Percentiles rank a stretch among this genome's conserved stretches.
These are phyloP conservation scores for Helminthosporium solani DNA, from an alignment of 2,329 filamentous ascomycete species.

Conservation along the genomic window DNA sequence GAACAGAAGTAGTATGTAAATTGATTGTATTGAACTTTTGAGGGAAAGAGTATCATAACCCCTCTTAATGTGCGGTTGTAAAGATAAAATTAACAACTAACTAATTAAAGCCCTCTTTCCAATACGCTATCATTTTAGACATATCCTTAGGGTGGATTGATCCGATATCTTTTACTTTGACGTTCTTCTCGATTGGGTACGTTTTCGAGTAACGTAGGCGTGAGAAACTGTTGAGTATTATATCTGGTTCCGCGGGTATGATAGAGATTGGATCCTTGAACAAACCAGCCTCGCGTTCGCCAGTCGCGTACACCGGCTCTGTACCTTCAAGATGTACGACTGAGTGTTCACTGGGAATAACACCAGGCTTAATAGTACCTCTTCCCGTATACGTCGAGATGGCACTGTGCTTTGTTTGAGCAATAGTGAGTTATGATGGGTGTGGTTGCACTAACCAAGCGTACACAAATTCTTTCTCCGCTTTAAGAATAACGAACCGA, in stretches of 20 bases:
- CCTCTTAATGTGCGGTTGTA: no score
- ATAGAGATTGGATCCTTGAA: slow-evolving; percentile 40
- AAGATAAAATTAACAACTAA: no score
- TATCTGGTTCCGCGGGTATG: slow-evolving; percentile 14
- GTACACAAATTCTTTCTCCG: slow-evolving; percentile 17
- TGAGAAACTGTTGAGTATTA: slow-evolving; percentile 39
- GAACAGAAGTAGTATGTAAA: no score
- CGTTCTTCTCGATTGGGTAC: slow-evolving; percentile 47
- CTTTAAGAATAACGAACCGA: slow-evolving; percentile 25
- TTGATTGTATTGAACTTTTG: no score
- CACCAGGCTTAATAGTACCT: slow-evolving; percentile 37
- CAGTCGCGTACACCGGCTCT: slow-evolving; percentile 7
- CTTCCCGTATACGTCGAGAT: slow-evolving; percentile 42
- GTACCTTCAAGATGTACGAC: slow-evolving; percentile 28
- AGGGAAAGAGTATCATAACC: no score
- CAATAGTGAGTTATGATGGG: background rate
- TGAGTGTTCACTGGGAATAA: slow-evolving; percentile 39
- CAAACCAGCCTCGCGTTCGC: slow-evolving; percentile 30
- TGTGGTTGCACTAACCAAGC: slow-evolving; percentile 14
- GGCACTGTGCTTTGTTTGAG: slow-evolving; percentile 14
- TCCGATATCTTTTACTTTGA: slow-evolving; percentile 48
- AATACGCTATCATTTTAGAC: background rate
- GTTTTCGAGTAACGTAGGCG: slow-evolving; percentile 45
- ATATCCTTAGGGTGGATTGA: slow-evolving; percentile 32
- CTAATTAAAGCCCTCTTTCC: no score